phyloP scores from a whole-genome alignment of 257 asterid genomes.

The Primulina eburnea region DNA sequence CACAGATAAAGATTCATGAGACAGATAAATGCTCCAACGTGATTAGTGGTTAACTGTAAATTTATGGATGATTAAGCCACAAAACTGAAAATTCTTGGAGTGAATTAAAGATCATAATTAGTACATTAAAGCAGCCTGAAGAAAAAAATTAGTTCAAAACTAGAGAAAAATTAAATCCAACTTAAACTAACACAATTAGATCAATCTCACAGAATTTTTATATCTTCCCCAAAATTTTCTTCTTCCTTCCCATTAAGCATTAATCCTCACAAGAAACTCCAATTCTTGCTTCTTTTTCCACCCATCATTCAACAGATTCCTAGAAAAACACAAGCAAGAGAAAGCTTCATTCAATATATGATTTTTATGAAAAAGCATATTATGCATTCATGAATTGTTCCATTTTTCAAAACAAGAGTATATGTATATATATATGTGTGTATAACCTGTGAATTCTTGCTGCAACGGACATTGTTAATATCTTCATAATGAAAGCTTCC shows the following conservation, averaged over 20 bases:
- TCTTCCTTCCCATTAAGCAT: too few species aligned
- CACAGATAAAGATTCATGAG: too few species aligned
- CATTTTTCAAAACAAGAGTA: background rate
- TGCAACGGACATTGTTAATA: conserved; percentile 24
- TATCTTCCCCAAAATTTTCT: background rate
- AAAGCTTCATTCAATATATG: too few species aligned
- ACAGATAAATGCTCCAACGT: too few species aligned
- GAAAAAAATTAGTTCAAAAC: background rate
- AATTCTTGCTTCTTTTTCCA: background rate
- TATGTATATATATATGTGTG: too few species aligned
- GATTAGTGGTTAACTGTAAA: too few species aligned
- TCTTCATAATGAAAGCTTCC: conserved; percentile 24
- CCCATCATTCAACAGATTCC: conserved; percentile 15
- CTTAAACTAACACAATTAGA: conserved; percentile 7
- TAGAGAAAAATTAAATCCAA: background rate
- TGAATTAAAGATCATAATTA: background rate
- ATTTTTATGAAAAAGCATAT: too few species aligned
- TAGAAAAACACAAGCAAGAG: background rate
- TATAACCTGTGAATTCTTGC: conserved; percentile 39
- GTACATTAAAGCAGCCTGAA: background rate
- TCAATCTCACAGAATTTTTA: background rate
- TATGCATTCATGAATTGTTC: too few species aligned
- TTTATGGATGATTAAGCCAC: too few species aligned
- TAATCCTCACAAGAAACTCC: background rate
- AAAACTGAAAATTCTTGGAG: background rate